Evolutionary conservation across 805 yeast species (phyloP), one percentile per base, ranked within the genome.

Genomic region (Phaffomyces thermotolerans): DNA sequence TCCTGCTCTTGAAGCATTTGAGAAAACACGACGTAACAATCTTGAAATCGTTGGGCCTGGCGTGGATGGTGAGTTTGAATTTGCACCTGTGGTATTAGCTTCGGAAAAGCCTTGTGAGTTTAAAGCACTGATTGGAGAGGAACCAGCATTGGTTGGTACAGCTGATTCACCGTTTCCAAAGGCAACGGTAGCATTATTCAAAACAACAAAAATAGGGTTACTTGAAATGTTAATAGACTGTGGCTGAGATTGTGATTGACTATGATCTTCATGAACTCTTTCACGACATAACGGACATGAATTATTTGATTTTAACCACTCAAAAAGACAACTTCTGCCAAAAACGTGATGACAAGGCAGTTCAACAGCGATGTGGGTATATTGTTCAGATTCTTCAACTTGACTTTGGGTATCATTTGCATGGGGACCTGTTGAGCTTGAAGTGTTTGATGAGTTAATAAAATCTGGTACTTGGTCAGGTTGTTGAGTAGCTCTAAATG

Each of bases 261-360:
- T 9, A 32, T 40, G 46, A 10, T 50, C 54, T 14, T 46, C 39
- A 25, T 58, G 53, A 8, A 54, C 53, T 18, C 72, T 66, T 15
- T 68, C 68, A 45, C 98, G 78, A 60, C 99, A 91, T 38, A 91
- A 64, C 0, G 99, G 99, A 60, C 98, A 90, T 2, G 87, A 77
- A 27, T 77, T 73, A 53, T 84, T 80, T 22, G 75, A 66, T 47
- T 73, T 75, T 40, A 91, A 74, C 99, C 99, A 91, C 53, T 83
- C 86, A 45, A 71, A 75, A 22, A 89, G 67, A 66, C 99, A 91
- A n/a, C 77, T 74, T 48, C 80, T 73, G 7, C 99, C 98, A 68
- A 93, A 91, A 0, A 79, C 58, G 58, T 91, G 99, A 8, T 79
- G 79, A 62, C 99, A 91, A 0, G 95, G 93, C 74, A 91, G 69